Conservation (phyloP, 129 eudicot species). For the Arctium lappa region DNA sequence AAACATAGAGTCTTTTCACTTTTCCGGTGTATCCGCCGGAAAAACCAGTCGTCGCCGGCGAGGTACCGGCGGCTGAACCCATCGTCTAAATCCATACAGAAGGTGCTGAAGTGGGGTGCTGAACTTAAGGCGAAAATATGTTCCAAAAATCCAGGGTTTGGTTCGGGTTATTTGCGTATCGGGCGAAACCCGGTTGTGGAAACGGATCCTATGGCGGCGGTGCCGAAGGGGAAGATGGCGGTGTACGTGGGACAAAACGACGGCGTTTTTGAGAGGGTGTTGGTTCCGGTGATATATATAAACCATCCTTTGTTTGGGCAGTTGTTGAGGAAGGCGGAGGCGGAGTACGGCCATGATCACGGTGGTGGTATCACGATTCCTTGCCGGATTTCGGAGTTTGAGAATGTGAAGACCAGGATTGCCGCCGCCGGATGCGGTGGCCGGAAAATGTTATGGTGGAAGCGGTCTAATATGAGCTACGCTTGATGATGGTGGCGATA, state of each 20-base stretch:
- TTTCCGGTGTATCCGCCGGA: slow-evolving; percentile 43
- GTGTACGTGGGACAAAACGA: slow-evolving; percentile 74
- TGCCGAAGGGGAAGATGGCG: slow-evolving; percentile 83
- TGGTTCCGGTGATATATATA: slow-evolving; percentile 83
- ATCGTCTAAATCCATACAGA: slow-evolving; percentile 7
- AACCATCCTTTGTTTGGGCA: slow-evolving; percentile 84
- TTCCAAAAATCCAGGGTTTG: neutral
- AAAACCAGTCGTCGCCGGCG: slow-evolving; percentile 2
- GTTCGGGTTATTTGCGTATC: slow-evolving; percentile 27
- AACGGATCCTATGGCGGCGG: slow-evolving; percentile 17
- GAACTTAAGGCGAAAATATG: slow-evolving; percentile 46
- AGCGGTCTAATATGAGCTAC: neutral
- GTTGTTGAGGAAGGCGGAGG: slow-evolving; percentile 68
- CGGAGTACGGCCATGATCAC: slow-evolving; percentile 69
- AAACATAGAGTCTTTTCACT: slow-evolving; percentile 48
- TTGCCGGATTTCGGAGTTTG: slow-evolving; percentile 87
- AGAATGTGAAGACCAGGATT: slow-evolving; percentile 65
- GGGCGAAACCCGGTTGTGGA: slow-evolving; percentile 37
- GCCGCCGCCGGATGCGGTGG: slow-evolving; percentile 55
- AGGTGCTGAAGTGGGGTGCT: slow-evolving; percentile 44
- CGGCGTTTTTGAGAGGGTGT: slow-evolving; percentile 54
- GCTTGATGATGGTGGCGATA: slow-evolving; percentile 29
- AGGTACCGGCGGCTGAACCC: slow-evolving; percentile 32
- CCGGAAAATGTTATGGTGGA: slow-evolving; percentile 54
- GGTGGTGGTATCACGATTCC: slow-evolving; percentile 86